Base-by-base conservation (phyloP, 192 early-diverging fungal species). In the Gaertneriomyces semiglobifer region DNA sequence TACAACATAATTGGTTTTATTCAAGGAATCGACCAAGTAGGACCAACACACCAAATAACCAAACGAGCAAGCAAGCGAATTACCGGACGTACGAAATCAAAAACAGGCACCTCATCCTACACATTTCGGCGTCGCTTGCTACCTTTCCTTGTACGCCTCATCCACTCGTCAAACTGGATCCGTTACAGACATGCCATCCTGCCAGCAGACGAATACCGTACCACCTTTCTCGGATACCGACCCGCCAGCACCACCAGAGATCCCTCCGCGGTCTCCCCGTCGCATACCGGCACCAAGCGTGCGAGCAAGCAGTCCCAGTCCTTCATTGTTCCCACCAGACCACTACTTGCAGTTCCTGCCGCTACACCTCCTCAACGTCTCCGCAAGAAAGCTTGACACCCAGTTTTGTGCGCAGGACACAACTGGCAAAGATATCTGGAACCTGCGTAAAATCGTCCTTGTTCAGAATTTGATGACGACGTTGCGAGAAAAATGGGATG, bases 311-410 rank as follows among this genome's bases (percentile, higher is more conserved):
- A n/a, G 14, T n/a, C 14, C 12, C 14, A n/a, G 14, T 12, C 48
- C 48, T n/a, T 18, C 48, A n/a, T 12, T 12, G 12, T 50, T n/a
- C 48, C 1, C 12, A 1, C 55, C 55, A 11, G 25, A 33, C 25
- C 25, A 33, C 25, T 56, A 19, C 11, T 25, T 56, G 11, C 16
- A 56, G 10, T 56, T 56, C 20, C 55, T 56, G 10, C 55, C 55
- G 16, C 55, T 56, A 11, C 55, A 56, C 20, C 55, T 56, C 55
- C 20, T 56, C 14, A 56, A n/a, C 25, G 55, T 56, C 4, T 56
- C 55, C 14, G 55, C 55, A n/a, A 11, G 16, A 1, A 56, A 56
- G 25, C 55, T 56, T 11, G 55, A 56, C 20, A 19, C 25, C 16
- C 55, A 56, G 25, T 56, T 19, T 25, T 11, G 16, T n/a, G 25